Base-by-base conservation (phyloP, 2,329 filamentous ascomycete genomes). In the Scedosporium aurantiacum region DNA sequence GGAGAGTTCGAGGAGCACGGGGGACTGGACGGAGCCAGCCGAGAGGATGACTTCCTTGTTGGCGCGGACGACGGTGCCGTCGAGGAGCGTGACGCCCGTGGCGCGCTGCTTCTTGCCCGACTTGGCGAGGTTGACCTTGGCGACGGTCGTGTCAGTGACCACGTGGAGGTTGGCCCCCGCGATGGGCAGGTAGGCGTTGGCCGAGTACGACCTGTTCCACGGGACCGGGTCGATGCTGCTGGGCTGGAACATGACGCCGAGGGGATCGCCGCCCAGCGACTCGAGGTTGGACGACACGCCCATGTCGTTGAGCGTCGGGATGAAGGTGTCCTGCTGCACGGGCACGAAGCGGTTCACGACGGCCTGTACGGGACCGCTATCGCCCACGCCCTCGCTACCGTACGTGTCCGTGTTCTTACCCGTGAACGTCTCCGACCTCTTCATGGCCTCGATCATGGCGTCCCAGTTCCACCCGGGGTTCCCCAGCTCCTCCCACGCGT, bases 181-280 rank as follows among this genome's bases (percentile, higher is more conserved):
- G n/a, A 74, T 66, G 3, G 74, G 69, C 0, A 77, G 68, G 62
- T 81, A 82, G 2, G 72, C 73, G 52, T 74, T 76, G 59, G 70
- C 64, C 25, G 73, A 71, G 67, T 81, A 83, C 2, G 78, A 81
- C 40, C 81, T 73, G 21, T 71, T 75, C 64, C 78, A 81, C 47
- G 76, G 73, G 23, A 10, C 60, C 8, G 74, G 73, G 54, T 78
- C 73, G 43, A 83, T 75, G 62, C 76, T 80, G 64, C 74, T 78
- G 8, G 81, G 73, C 62, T 80, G 78, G 40, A 74, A 76, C 69
- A 76, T 78, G 5, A 78, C 78, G 5, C 82, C 82, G 3, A 81
- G 67, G 14, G 76, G 76, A 57, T 79, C 75, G 1, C 81, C 81
- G 14, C 74, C 72, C 1, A 83, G 71, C 7, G 78, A 80, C 57